Conservation (phyloP, 768 basidiomycete genomes). For the Agrocybe chaxingu region DNA sequence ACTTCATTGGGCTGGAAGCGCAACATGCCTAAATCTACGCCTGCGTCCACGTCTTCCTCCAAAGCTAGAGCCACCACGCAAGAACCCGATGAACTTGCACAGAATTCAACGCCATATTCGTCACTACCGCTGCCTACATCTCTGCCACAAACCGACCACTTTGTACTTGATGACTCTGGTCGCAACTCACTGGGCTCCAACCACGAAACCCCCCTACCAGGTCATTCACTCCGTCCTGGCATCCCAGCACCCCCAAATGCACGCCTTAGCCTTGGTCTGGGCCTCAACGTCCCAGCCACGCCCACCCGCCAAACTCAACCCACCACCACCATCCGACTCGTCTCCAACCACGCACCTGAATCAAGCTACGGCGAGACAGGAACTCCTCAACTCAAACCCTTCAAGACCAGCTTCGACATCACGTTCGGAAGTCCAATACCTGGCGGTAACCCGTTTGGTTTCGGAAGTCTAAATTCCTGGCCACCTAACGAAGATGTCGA, state of each 20-base stretch:
- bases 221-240: slow-evolving; percentile 55
- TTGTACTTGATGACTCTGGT: slow-evolving; percentile 37
- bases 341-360: slow-evolving; percentile 30
- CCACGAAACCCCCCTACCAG: slow-evolving; percentile 52
- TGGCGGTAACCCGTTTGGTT: slow-evolving; percentile 15
- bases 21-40: slow-evolving; percentile 18
- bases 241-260: slow-evolving; percentile 58
- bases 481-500: slow-evolving; percentile 25
- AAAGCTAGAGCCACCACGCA: slow-evolving; percentile 8
- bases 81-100: slow-evolving; percentile 33
- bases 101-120: slow-evolving; percentile 41
- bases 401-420: slow-evolving; percentile 67
- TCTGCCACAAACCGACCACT: slow-evolving; percentile 46
- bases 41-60: slow-evolving; percentile 19
- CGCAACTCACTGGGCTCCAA: slow-evolving; percentile 25
- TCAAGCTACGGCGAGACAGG: slow-evolving; percentile 19
- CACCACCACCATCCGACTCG: slow-evolving; percentile 51
- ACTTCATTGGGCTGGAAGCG: slow-evolving; percentile 66
- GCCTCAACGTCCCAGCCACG: slow-evolving; percentile 34
- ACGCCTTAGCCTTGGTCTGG: slow-evolving; percentile 56
- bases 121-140: slow-evolving; percentile 29
- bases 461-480: slow-evolving; percentile 27
- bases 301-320: slow-evolving; percentile 36
- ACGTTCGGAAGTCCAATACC: slow-evolving; percentile 51
- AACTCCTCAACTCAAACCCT: slow-evolving; percentile 67